phyloP scores from a whole-genome alignment of 1,139 yeast genomes.

The Sugiyamaella sp. region DNA sequence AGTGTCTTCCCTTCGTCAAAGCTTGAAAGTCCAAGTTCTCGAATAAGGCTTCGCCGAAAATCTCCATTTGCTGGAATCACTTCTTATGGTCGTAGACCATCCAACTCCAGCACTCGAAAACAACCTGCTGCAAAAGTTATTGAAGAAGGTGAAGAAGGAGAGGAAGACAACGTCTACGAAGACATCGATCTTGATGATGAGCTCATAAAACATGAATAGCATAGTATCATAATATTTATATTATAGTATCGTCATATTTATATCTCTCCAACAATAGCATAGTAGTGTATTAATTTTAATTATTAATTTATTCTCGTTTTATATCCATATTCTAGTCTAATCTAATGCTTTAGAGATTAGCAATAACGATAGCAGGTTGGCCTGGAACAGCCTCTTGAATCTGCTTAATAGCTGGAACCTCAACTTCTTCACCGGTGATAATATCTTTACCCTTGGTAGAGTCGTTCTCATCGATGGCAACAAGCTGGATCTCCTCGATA shows the following conservation, averaged over 20 bases:
- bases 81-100: constrained; percentile 17
- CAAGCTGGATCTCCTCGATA: constrained; percentile 59
- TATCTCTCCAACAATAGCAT: neutral
- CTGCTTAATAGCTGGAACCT: constrained; percentile 66
- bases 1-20: constrained; percentile 28
- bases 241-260: too few species aligned
- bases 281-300: neutral
- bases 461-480: constrained; percentile 57
- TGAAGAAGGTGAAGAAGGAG: constrained; percentile 28
- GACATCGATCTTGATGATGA: constrained; percentile 20
- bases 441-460: constrained; percentile 63
- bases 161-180: constrained; percentile 21
- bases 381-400: constrained; percentile 91
- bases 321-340: constrained; percentile 24
- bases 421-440: constrained; percentile 70
- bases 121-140: constrained; percentile 15
- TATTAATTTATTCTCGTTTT: constrained; percentile 15
- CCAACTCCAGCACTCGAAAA: constrained; percentile 15
- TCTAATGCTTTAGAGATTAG: constrained; percentile 46
- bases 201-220: constrained; percentile 8
- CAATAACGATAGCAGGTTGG: constrained; percentile 80
- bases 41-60: constrained; percentile 11
- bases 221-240: too few species aligned
- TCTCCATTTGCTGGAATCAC: constrained; percentile 20
- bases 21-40: neutral